phyloP scores from a whole-genome alignment of 2,329 filamentous ascomycete genomes.

The Stachybotrys echinatus region DNA sequence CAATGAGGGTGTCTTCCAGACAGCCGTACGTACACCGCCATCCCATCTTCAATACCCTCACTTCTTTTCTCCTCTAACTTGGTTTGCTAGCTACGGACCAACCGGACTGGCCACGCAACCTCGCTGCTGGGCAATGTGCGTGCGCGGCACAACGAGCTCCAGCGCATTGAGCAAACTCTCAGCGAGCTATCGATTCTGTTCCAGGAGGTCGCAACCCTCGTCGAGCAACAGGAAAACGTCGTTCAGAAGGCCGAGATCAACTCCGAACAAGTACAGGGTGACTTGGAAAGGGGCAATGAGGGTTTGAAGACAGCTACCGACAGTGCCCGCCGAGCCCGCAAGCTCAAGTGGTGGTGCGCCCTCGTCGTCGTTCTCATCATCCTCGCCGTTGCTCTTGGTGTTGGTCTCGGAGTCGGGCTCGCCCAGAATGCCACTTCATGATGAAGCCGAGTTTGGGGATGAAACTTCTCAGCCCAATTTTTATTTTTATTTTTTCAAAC shows the following conservation, averaged over 20 bases:
- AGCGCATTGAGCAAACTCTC: conserved; percentile 73
- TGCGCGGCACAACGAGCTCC: conserved; percentile 77
- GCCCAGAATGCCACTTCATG: conserved; percentile 15
- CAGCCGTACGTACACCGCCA: conserved; percentile 55
- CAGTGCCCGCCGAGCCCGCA: conserved; percentile 60
- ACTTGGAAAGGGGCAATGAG: conserved; percentile 63
- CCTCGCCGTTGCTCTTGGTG: conserved; percentile 47
- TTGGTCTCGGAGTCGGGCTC: conserved; percentile 47
- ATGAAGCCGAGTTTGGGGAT: too few species aligned
- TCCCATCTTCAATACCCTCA: not conserved
- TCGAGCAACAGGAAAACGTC: conserved; percentile 65
- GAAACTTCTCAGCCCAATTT: too few species aligned
- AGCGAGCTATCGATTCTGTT: conserved; percentile 66
- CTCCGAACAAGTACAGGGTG: conserved; percentile 59
- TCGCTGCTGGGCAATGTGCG: conserved; percentile 73
- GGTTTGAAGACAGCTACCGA: conserved; percentile 65
- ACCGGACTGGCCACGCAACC: conserved; percentile 67
- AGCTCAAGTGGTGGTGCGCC: conserved; percentile 79
- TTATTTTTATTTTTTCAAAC: too few species aligned
- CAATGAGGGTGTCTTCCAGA: conserved; percentile 76
- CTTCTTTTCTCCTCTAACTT: not conserved
- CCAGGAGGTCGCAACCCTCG: conserved; percentile 67
- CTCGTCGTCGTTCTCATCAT: conserved; percentile 55
- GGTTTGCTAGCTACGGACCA: conserved; percentile 60
- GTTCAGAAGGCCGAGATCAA: conserved; percentile 59